These are phyloP conservation scores for Collybiopsis confluens DNA, from an alignment of 768 basidiomycete genomes.

Conservation along the genomic window DNA sequence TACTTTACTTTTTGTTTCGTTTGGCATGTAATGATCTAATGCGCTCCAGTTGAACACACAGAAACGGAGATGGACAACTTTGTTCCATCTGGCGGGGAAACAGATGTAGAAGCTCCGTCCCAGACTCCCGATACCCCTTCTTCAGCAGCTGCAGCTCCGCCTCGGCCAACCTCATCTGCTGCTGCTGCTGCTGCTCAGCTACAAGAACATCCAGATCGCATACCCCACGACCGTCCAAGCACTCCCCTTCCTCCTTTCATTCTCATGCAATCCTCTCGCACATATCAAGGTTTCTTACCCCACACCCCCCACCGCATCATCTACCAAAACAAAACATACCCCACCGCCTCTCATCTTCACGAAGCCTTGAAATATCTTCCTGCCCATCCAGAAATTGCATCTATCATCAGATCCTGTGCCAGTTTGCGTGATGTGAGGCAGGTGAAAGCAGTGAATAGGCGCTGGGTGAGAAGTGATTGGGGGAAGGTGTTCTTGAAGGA, in stretches of 20 bases:
- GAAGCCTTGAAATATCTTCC: slow-evolving; percentile 68
- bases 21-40: too few species aligned
- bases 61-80: too few species aligned
- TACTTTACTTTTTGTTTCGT: too few species aligned
- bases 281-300: slow-evolving; percentile 52
- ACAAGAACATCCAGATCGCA: neutral
- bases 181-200: too few species aligned
- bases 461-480: slow-evolving; percentile 50
- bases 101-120: too few species aligned
- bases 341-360: slow-evolving; percentile 67
- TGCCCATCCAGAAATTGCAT: slow-evolving; percentile 46
- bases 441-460: slow-evolving; percentile 24
- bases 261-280: slow-evolving; percentile 36
- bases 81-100: too few species aligned
- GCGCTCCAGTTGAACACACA: too few species aligned
- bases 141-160: too few species aligned
- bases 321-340: slow-evolving; percentile 52
- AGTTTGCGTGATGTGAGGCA: slow-evolving; percentile 34
- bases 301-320: slow-evolving; percentile 62
- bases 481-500: slow-evolving; percentile 43
- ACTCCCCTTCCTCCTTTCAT: slow-evolving; percentile 24
- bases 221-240: neutral
- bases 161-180: too few species aligned
- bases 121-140: too few species aligned
- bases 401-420: slow-evolving; percentile 42